Evolutionary conservation across 2,329 filamentous ascomycete species (phyloP), one percentile per base, ranked within the genome.

Genomic region (Curvularia verruculosa): DNA sequence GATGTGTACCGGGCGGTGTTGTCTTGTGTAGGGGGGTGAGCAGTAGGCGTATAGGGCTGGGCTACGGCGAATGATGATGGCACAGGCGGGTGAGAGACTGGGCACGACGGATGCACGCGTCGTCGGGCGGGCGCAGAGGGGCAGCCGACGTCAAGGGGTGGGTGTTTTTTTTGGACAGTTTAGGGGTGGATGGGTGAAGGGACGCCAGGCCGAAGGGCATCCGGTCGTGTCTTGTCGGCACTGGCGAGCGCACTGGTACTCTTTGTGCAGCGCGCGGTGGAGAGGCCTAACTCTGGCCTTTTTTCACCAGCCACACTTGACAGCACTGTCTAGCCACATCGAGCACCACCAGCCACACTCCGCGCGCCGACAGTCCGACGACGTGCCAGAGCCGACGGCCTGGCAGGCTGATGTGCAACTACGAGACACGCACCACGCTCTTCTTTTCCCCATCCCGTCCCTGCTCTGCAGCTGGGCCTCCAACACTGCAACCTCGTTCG

Each of bases 201-300:
- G 41, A 24, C 26, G 43, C 43, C 54, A 49, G 49, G 54, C 45
- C 49, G n/a, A 13, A 21, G 43, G 49, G 49, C 31, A 47, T 52
- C 36, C 44, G 41, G 36, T 52, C 15, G 9, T 45, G 54, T 52
- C 40, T 34, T 34, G 21, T n/a, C 46, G 40, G 56, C 56, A 49
- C 58, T 52, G 49, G 36, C 57, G 49, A 18, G 51, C 54, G 57
- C 57, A 57, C 48, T 60, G 58, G 54, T 60, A 31, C 49, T 52
- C 56, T 52, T 39, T 52, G 53, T 50, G 26, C 24, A 44, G 47
- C 47, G 46, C 43, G 50, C 58, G n/a, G 50, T 58, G 58, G 50
- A 54, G 56, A 59, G 58, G n/a, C 41, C 26, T 48, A 48, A 41
- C 51, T 43, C 51, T 21, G 43, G 44, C 51, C 10, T 21, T 28